A percentile compares a stretch with the other conserved stretches of the same genome.
Evolutionary conservation across 331 rosid genomes (phyloP).

Genomic region (Dryas integrifolia): DNA sequence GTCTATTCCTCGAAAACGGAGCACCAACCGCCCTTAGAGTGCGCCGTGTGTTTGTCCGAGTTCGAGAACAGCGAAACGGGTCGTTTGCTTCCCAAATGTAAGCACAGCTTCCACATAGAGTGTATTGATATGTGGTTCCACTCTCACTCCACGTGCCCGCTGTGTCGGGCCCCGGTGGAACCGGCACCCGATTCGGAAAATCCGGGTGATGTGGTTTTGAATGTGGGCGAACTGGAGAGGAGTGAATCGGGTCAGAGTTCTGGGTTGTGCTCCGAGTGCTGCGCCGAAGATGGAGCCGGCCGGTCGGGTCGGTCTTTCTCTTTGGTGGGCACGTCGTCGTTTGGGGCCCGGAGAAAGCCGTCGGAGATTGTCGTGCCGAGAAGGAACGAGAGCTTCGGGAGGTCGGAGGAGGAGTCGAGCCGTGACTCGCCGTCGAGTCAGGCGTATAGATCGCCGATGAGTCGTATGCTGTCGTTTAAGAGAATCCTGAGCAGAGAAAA

Average conservation of each 20-base stretch:
- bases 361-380: conserved; percentile 44
- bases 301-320: conserved; percentile 16
- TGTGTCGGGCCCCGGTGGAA: conserved; percentile 67
- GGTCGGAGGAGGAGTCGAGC: conserved; percentile 28
- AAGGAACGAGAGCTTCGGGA: conserved; percentile 38
- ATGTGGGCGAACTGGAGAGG: conserved; percentile 13
- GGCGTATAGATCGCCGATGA: conserved; percentile 58
- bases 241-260: conserved; percentile 40
- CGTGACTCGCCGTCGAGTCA: conserved; percentile 41
- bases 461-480: conserved; percentile 64
- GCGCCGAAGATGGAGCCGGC: background rate
- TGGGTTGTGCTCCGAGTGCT: conserved; percentile 37
- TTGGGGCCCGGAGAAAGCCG: conserved; percentile 44
- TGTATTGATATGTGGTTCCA: conserved; percentile 93
- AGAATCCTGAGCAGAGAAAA: conserved; percentile 58
- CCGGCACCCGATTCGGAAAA: background rate
- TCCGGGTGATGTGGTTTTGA: conserved; percentile 27
- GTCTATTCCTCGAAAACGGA: conserved; percentile 35
- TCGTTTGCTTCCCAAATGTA: conserved; percentile 62
- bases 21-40: conserved; percentile 36
- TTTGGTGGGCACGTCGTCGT: conserved; percentile 35
- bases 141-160: conserved; percentile 77
- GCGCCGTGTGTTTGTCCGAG: conserved; percentile 85
- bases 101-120: conserved; percentile 62
- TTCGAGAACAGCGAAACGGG: conserved; percentile 63